phyloP scores from a whole-genome alignment of 2,329 filamentous ascomycete species.

The Raffaelea arxii region DNA sequence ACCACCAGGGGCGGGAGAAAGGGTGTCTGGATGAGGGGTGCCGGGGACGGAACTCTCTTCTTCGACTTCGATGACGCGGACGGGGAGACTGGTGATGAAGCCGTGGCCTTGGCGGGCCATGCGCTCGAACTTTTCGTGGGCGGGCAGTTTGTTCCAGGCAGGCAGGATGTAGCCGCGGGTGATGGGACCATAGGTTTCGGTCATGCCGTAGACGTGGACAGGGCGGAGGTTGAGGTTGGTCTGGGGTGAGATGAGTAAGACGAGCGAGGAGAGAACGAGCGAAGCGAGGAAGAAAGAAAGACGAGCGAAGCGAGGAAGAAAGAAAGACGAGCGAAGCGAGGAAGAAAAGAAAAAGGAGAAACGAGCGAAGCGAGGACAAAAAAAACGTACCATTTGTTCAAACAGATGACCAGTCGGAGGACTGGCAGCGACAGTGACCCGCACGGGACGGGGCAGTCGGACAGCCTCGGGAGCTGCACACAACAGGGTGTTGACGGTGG shows the following conservation, averaged over 20 bases:
- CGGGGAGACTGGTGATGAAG: constrained; percentile 72
- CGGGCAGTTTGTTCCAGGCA: constrained; percentile 65
- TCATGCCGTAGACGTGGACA: constrained; percentile 85
- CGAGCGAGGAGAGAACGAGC: constrained; percentile 1
- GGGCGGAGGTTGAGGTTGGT: constrained; percentile 68
- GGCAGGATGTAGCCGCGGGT: constrained; percentile 89
- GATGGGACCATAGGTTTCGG: constrained; percentile 88
- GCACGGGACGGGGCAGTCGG: constrained; percentile 58
- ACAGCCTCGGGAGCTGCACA: constrained; percentile 71
- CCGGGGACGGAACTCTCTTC: constrained; percentile 39
- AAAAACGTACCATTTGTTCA: constrained; percentile 65
- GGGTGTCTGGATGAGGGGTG: too few relatives aligned
- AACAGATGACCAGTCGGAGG: constrained; percentile 87
- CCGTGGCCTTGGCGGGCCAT: constrained; percentile 96
- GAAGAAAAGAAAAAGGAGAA: neutral
- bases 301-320: neutral
- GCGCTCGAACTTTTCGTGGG: constrained; percentile 69
- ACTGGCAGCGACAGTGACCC: constrained; percentile 85
- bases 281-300: neutral
- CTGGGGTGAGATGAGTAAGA: neutral
- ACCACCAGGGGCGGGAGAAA: neutral
- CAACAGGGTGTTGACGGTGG: constrained; percentile 90
- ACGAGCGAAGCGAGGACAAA: neutral
- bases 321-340: neutral
- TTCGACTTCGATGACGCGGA: constrained; percentile 68